Conservation (phyloP, 1,139 yeast species). For the Suhomyces taliae region DNA sequence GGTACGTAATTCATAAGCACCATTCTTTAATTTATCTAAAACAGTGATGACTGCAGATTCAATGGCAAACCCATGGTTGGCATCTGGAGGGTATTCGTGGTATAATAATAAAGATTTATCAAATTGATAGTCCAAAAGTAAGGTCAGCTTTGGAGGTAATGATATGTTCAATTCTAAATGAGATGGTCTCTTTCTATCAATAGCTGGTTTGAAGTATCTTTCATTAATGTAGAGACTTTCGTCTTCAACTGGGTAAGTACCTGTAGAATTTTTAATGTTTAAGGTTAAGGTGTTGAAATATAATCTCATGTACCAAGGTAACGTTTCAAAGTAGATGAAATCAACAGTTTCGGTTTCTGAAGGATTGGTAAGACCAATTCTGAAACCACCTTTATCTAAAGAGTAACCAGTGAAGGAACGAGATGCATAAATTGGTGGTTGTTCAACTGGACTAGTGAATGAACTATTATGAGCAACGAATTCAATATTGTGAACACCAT, state of each 20-base stretch:
- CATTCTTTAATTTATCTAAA: conserved; percentile 19
- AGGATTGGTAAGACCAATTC: conserved; percentile 75
- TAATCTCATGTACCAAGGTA: conserved; percentile 92
- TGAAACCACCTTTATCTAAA: conserved; percentile 86
- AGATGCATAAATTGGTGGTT: conserved; percentile 72
- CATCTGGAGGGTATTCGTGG: conserved; percentile 98
- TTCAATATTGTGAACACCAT: conserved; percentile 36
- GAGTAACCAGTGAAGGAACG: conserved; percentile 91
- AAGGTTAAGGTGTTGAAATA: conserved; percentile 67
- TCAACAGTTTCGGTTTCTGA: conserved; percentile 40
- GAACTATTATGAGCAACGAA: conserved; percentile 39
- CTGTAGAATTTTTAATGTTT: conserved; percentile 18
- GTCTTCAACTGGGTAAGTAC: conserved; percentile 15
- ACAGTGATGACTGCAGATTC: conserved; percentile 84
- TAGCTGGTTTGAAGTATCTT: conserved; percentile 70
- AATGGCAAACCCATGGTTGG: conserved; percentile 95
- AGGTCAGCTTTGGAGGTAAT: conserved; percentile 64
- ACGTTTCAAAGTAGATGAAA: conserved; percentile 71
- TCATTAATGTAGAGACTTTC: conserved; percentile 45
- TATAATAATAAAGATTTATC: conserved; percentile 83
- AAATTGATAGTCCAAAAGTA: conserved; percentile 72
- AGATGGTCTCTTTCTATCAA: conserved; percentile 78
- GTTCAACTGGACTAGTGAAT: conserved; percentile 30
- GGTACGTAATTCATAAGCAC: conserved; percentile 67
- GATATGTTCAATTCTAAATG: conserved; percentile 69